Base-by-base conservation (phyloP, 805 yeast genomes). In the Kodamaea kakaduensis region DNA sequence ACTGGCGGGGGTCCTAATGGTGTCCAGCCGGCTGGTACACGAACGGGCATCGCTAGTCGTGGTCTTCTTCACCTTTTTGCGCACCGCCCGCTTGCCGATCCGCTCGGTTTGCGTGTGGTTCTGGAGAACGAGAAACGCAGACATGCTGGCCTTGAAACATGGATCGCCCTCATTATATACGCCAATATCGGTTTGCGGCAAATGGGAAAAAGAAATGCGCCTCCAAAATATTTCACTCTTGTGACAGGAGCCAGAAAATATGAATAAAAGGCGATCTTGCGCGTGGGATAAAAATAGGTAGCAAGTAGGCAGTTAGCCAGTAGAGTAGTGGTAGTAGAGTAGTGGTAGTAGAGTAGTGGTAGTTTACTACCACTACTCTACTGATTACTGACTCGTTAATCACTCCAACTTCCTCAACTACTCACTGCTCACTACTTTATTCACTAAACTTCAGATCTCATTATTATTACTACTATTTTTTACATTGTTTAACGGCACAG, bases 81-180 rank as follows among this genome's bases (percentile, higher is more conserved):
- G 23, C 2, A 31, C 34, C 8, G 22, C 19, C 19, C 24, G 23
- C 22, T 38, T 25, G 6, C 25, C 37, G 10, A 37, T 30, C 20
- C 41, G 22, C n/a, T 25, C 26, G 14, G 16, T 21, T 21, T 34
- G 41, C 5, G 36, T 18, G 21, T 25, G 29, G 20, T 12, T 21
- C 30, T 32, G 40, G 15, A 42, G 10, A 12, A 42, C 30, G n/a
- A 38, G n/a, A 23, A 38, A 42, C n/a, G 40, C 44, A 13, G 41
- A 29, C 44, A 41, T 41, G 32, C 9, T 27, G 21, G 26, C 9
- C 17, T 28, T 21, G 10, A 12, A n/a, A 14, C 14, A 14, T 15
- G 17, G 9, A 21, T 18, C 13, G 8, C 12, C 19, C 6, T 21
- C 15, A 20, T 10, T 18, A 31, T 31, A 31, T 20, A 20, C 21